Conservation (phyloP, 148 eudicot species). For the Fagopyrum tataricum region DNA sequence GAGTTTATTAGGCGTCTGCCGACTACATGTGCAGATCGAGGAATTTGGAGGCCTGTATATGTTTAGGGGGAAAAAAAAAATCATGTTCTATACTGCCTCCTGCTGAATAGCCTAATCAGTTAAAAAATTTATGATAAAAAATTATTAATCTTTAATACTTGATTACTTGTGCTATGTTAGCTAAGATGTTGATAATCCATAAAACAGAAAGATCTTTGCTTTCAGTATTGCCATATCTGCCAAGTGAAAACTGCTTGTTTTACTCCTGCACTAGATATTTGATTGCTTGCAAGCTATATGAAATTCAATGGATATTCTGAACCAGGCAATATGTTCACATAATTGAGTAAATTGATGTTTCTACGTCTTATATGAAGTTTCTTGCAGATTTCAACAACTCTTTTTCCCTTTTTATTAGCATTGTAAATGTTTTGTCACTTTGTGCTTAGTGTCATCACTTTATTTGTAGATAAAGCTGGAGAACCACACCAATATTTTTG, state of each 20-base stretch:
- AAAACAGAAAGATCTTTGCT: not conserved
- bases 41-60: not conserved
- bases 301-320: not conserved
- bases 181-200: not conserved
- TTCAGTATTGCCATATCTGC: not conserved
- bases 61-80: not conserved
- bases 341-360: not conserved
- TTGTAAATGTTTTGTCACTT: not conserved
- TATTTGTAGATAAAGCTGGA: not conserved
- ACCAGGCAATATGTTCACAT: not conserved
- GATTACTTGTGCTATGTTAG: not conserved
- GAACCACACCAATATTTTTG: not conserved
- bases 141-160: not conserved
- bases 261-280: not conserved
- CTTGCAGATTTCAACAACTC: not conserved
- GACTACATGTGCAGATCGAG: not conserved
- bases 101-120: not conserved
- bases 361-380: not conserved
- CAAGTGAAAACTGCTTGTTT: not conserved
- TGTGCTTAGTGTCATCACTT: not conserved
- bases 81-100: not conserved
- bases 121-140: not conserved
- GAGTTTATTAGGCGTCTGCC: not conserved
- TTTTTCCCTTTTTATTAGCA: not conserved
- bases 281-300: not conserved